A percentile compares a stretch with the other conserved stretches of the same genome.
phyloP scores from a whole-genome alignment of 345 rosid species.

The Arabidopsis thaliana region DNA sequence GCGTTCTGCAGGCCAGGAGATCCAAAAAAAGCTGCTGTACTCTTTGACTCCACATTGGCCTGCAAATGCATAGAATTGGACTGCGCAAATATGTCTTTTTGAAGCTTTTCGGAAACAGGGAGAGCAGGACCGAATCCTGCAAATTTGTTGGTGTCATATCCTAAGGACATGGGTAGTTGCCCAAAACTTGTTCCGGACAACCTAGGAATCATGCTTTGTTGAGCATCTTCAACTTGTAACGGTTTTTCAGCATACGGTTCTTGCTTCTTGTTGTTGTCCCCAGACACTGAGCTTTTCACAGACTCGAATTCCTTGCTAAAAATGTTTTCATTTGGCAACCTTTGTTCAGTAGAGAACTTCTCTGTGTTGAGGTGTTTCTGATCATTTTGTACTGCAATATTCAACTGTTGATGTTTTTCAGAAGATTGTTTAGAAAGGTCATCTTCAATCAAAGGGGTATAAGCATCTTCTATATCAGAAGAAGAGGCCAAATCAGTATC shows the following conservation, averaged over 20 bases:
- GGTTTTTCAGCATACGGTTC: constrained; percentile 41
- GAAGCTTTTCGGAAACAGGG: constrained; percentile 50
- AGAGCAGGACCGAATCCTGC: constrained; percentile 44
- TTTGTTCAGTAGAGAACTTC: constrained; percentile 39
- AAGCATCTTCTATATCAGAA: constrained; percentile 61
- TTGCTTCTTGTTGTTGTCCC: constrained; percentile 46
- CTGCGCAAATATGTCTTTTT: constrained; percentile 42
- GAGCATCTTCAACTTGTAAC: constrained; percentile 45
- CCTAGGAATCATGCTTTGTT: constrained; percentile 43
- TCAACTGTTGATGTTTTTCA: constrained; percentile 41
- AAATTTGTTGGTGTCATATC: constrained; percentile 47
- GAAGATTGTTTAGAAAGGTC: constrained; percentile 46
- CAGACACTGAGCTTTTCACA: constrained; percentile 39
- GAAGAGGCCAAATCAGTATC: constrained; percentile 48
- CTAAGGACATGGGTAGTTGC: constrained; percentile 51
- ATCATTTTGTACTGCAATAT: constrained; percentile 43
- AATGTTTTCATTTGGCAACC: constrained; percentile 18
- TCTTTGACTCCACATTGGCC: constrained; percentile 48
- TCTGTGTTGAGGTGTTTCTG: constrained; percentile 42
- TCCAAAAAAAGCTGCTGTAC: constrained; percentile 41
- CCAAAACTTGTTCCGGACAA: constrained; percentile 49
- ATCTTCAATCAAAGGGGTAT: constrained; percentile 42
- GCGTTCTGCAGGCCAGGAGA: constrained; percentile 47
- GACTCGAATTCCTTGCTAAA: constrained; percentile 40
- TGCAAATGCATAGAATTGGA: constrained; percentile 40